A percentile compares a stretch with the other conserved stretches of the same genome.
These are phyloP conservation scores for Sporothrix humicola DNA, from an alignment of 2,329 filamentous ascomycete genomes.

Conservation along the genomic window DNA sequence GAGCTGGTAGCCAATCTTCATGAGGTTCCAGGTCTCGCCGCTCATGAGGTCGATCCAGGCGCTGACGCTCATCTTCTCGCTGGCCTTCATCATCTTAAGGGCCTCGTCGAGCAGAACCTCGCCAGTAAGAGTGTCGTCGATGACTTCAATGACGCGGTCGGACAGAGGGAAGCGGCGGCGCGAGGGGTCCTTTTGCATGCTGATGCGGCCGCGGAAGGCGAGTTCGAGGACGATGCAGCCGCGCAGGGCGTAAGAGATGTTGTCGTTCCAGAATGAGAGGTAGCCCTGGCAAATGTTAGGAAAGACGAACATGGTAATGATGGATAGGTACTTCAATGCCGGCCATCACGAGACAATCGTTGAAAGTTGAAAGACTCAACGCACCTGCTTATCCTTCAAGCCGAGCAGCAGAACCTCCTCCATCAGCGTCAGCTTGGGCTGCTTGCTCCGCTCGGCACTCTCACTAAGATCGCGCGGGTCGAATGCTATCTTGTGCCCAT, in stretches of 20 bases:
- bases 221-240: conserved; percentile 98
- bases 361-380: conserved; percentile 28
- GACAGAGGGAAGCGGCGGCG: conserved; percentile 90
- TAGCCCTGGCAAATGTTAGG: conserved; percentile 70
- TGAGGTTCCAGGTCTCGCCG: conserved; percentile 98
- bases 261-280: conserved; percentile 99
- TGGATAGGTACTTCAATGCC: neutral
- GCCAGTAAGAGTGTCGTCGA: conserved; percentile 94
- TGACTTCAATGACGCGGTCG: conserved; percentile 93
- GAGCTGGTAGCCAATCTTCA: conserved; percentile 99
- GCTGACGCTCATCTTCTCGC: conserved; percentile 99
- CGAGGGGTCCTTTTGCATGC: conserved; percentile 96
- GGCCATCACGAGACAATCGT: neutral
- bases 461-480: conserved; percentile 97
- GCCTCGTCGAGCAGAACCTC: conserved; percentile 97
- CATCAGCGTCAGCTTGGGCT: conserved; percentile 98
- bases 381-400: conserved; percentile 97
- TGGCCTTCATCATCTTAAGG: conserved; percentile 99
- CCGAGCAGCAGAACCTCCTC: conserved; percentile 95
- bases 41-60: conserved; percentile 99
- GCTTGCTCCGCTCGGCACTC: conserved; percentile 93
- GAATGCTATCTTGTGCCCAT: conserved; percentile 98
- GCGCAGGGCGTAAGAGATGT: conserved; percentile 96
- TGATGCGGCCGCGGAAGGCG: conserved; percentile 92
- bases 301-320: neutral